A percentile compares a stretch with the other conserved stretches of the same genome.
These are phyloP conservation scores for Thermothelomyces thermophilus DNA, from an alignment of 2,329 filamentous ascomycete genomes.

Conservation along the genomic window DNA sequence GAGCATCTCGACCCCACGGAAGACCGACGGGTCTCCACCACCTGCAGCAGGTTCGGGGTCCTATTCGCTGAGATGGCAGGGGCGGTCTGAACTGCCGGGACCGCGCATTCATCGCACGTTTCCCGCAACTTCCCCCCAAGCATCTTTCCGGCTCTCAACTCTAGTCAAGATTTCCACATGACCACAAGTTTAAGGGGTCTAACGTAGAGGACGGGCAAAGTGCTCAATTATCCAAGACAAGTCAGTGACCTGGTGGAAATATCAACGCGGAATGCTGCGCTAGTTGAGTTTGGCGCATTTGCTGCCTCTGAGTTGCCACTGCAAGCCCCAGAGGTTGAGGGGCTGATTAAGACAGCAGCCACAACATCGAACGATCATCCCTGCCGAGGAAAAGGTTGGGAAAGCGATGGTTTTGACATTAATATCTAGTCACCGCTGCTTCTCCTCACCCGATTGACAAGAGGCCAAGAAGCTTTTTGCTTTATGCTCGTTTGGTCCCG, in stretches of 20 bases:
- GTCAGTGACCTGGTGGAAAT: too few relatives aligned
- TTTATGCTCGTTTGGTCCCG: not conserved
- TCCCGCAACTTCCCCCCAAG: not conserved
- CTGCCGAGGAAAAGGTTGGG: not conserved
- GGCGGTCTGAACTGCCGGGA: constrained; percentile 9
- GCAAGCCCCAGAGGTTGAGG: not conserved
- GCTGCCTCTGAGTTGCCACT: constrained; percentile 11
- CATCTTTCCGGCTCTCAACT: too few relatives aligned
- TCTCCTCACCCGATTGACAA: not conserved
- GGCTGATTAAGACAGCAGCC: too few relatives aligned
- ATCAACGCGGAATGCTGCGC: not conserved
- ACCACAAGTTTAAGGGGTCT: too few relatives aligned
- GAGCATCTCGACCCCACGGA: not conserved
- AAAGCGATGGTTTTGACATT: constrained; percentile 2
- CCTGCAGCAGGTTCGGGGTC: not conserved
- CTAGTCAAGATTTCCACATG: too few relatives aligned
- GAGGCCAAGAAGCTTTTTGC: not conserved
- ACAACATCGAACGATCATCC: not conserved
- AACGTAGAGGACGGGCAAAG: too few relatives aligned
- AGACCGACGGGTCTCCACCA: constrained; percentile 5
- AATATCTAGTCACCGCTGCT: not conserved
- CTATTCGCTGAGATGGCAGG: constrained; percentile 2
- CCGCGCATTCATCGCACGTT: not conserved
- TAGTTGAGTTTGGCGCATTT: not conserved
- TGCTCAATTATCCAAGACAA: too few relatives aligned